These are phyloP conservation scores for Celoporthe dispersa DNA, from an alignment of 2,329 filamentous ascomycete genomes.

Conservation along the genomic window DNA sequence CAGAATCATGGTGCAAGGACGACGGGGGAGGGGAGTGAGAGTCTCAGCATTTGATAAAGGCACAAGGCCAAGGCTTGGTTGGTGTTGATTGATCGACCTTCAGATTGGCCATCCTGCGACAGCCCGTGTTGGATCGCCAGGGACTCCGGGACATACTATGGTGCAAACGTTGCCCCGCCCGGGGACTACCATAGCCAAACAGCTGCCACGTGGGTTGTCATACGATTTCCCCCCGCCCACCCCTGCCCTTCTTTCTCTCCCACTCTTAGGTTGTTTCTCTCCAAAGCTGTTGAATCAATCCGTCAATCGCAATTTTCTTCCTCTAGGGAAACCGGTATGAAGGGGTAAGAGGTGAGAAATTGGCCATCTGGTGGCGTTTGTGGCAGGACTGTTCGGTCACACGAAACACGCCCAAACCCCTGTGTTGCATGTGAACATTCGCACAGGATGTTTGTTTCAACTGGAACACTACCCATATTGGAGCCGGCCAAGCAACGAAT, in stretches of 20 bases:
- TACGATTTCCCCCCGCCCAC: neutral
- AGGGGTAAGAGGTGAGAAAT: neutral
- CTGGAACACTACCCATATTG: neutral
- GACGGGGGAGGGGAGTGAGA: neutral
- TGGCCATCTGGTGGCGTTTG: neutral
- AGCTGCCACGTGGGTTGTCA: neutral
- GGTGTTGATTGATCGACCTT: constrained; percentile 34
- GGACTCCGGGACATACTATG: constrained; percentile 25
- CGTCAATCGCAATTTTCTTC: neutral
- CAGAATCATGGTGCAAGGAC: neutral
- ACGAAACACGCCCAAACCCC: constrained; percentile 19
- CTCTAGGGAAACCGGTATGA: neutral
- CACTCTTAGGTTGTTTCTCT: neutral
- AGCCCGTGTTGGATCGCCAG: constrained; percentile 34
- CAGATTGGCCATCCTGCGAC: constrained; percentile 36
- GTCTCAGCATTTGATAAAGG: constrained; percentile 13
- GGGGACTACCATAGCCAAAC: constrained; percentile 8
- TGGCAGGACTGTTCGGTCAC: neutral
- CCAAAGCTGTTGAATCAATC: neutral
- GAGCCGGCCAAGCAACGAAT: neutral
- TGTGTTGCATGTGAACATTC: neutral
- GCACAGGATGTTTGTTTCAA: constrained; percentile 11
- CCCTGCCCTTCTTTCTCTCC: neutral
- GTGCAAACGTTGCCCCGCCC: constrained; percentile 21
- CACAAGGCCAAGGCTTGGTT: constrained; percentile 17